A percentile compares a stretch with the other conserved stretches of the same genome.
Evolutionary conservation across 2,329 filamentous ascomycete genomes (phyloP).

Genomic region (Fusarium aywerte): DNA sequence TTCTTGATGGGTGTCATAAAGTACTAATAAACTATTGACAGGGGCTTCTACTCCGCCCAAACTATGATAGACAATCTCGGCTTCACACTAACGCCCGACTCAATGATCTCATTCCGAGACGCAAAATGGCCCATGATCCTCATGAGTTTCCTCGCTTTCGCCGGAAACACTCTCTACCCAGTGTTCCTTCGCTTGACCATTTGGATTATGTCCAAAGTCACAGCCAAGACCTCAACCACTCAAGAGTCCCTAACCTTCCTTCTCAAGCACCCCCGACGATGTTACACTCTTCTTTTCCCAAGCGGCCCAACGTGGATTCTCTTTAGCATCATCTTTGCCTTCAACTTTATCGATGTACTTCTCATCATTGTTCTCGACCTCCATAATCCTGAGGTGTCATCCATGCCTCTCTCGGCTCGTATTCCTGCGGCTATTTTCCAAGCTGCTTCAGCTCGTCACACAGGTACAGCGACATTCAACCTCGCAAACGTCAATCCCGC

Average conservation of each 20-base stretch:
- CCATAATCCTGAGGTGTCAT: conserved; percentile 58
- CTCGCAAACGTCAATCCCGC: conserved; percentile 62
- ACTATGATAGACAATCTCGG: conserved; percentile 64
- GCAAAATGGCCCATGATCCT: conserved; percentile 57
- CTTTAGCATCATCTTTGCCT: conserved; percentile 58
- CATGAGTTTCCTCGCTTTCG: conserved; percentile 60
- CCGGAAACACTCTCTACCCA: conserved; percentile 67
- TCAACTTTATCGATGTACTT: conserved; percentile 66
- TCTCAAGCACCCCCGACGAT: conserved; percentile 69
- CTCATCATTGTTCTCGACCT: conserved; percentile 64
- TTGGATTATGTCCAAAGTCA: conserved; percentile 63
- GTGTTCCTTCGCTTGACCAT: conserved; percentile 67
- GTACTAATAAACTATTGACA: conserved; percentile 13
- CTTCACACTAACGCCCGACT: conserved; percentile 62
- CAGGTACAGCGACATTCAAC: conserved; percentile 61
- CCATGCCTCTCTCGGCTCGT: conserved; percentile 55
- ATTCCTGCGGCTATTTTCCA: conserved; percentile 67
- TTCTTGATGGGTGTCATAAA: fast-evolving
- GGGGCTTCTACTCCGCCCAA: conserved; percentile 61
- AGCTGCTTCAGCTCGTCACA: conserved; percentile 60
- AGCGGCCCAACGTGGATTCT: conserved; percentile 68
- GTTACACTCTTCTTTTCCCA: conserved; percentile 71
- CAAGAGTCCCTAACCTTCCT: conserved; percentile 63
- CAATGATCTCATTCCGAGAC: conserved; percentile 60
- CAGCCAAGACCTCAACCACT: conserved; percentile 52